These are phyloP conservation scores for Podospora fimiseda DNA, from an alignment of 495 filamentous ascomycete species.

Conservation along the genomic window DNA sequence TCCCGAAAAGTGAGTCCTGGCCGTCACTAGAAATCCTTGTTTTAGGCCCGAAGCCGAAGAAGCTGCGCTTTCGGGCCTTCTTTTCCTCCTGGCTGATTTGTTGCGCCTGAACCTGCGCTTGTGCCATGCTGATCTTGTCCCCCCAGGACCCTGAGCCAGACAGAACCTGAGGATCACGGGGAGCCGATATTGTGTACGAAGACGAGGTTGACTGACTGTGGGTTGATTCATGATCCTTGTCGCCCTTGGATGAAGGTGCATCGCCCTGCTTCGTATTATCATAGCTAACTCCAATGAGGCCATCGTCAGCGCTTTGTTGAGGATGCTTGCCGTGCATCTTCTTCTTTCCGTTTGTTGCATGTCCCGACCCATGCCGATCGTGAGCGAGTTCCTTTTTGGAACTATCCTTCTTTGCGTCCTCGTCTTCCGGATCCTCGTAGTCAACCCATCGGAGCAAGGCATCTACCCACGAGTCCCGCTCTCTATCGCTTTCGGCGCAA, in stretches of 20 bases:
- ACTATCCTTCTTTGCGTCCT: slow-evolving; percentile 24
- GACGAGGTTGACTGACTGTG: slow-evolving; percentile 31
- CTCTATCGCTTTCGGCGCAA: slow-evolving; percentile 88
- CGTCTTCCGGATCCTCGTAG: slow-evolving; percentile 54
- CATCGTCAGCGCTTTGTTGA: slow-evolving; percentile 39
- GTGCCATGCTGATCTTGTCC: slow-evolving; percentile 50
- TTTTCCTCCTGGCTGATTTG: slow-evolving; percentile 60
- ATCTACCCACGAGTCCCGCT: slow-evolving; percentile 91
- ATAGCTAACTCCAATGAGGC: slow-evolving; percentile 75
- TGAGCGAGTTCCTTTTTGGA: slow-evolving; percentile 26
- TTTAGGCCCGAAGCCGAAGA: slow-evolving; percentile 78
- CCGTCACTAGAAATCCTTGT: slow-evolving; percentile 43
- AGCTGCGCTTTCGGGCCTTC: slow-evolving; percentile 80
- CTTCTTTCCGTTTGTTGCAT: slow-evolving; percentile 44
- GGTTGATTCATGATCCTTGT: slow-evolving; percentile 21
- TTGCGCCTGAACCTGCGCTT: slow-evolving; percentile 37
- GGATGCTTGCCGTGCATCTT: slow-evolving; percentile 39
- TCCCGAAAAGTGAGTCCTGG: slow-evolving; percentile 41
- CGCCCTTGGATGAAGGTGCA: slow-evolving; percentile 25
- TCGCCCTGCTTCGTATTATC: slow-evolving; percentile 70
- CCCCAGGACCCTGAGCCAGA: slow-evolving; percentile 86
- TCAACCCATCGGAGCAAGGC: slow-evolving; percentile 88
- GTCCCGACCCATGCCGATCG: slow-evolving; percentile 30
- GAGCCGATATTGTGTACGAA: slow-evolving; percentile 70
- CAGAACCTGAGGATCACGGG: slow-evolving; percentile 80